Conservation (phyloP, 169 alveolate genomes). For the Cystoisospora suis region DNA sequence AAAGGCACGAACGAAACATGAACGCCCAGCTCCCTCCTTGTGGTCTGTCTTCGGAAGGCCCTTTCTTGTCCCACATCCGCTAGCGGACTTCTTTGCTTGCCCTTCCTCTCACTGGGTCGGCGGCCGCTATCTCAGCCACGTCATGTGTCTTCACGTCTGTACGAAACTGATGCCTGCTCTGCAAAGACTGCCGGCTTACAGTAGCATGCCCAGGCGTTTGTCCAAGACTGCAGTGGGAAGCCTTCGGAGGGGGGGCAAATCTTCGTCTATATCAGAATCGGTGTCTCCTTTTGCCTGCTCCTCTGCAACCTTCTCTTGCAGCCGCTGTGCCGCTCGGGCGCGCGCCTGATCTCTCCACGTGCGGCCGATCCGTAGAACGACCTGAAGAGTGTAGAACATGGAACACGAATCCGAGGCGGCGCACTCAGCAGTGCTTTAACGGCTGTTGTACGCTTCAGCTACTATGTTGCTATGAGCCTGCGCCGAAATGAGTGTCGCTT, state of each 20-base stretch:
- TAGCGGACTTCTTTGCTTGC: not conserved
- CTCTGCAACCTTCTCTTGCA: not conserved
- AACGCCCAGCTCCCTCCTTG: not conserved
- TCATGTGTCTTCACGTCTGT: not conserved
- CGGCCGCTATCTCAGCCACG: not conserved
- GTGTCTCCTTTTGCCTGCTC: too few species aligned
- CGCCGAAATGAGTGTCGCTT: not conserved
- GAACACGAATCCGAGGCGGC: not conserved
- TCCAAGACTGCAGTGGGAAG: not conserved
- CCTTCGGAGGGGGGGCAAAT: not conserved
- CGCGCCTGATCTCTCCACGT: not conserved
- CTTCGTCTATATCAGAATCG: not conserved
- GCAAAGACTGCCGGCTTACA: not conserved
- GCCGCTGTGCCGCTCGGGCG: not conserved
- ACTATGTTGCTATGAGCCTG: not conserved
- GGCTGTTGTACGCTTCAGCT: not conserved
- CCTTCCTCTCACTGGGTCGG: not conserved
- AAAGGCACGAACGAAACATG: not conserved
- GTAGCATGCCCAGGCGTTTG: not conserved
- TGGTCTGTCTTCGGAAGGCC: not conserved
- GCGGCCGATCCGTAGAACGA: slow-evolving; percentile 6
- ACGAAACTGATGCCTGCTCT: not conserved
- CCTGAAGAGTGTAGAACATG: not conserved
- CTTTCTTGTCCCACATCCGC: not conserved
- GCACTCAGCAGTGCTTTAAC: not conserved